Conservation (phyloP, 257 asterid genomes). For the Eustoma russellianum region DNA sequence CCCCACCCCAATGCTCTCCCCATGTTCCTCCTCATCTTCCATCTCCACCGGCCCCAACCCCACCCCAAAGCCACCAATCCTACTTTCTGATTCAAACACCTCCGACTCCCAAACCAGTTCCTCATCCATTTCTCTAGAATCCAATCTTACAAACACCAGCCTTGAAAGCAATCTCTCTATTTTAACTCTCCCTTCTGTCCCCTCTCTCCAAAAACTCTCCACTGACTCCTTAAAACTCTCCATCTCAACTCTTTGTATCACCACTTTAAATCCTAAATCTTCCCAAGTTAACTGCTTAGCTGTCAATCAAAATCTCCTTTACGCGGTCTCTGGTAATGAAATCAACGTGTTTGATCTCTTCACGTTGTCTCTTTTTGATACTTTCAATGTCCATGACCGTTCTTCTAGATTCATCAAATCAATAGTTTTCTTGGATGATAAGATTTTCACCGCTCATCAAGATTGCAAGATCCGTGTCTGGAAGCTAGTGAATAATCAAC, state of each 20-base stretch:
- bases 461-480: conserved; percentile 70
- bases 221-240: conserved; percentile 24
- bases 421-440: conserved; percentile 33
- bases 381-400: conserved; percentile 21
- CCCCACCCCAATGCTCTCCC: no score
- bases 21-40: conserved; percentile 37
- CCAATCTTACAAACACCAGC: conserved; percentile 26
- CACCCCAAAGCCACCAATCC: conserved; percentile 7
- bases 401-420: conserved; percentile 56
- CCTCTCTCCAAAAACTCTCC: conserved; percentile 57
- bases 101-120: conserved; percentile 21
- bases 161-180: conserved; percentile 61
- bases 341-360: conserved; percentile 37
- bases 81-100: conserved; percentile 28
- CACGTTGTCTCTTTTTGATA: conserved; percentile 27
- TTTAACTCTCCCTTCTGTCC: conserved; percentile 68
- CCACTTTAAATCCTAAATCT: conserved; percentile 24
- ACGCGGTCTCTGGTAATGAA: conserved; percentile 53
- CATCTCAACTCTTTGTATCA: conserved; percentile 20
- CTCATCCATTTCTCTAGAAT: conserved; percentile 30
- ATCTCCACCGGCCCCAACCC: conserved; percentile 19
- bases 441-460: conserved; percentile 70
- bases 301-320: conserved; percentile 49
- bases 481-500: conserved; percentile 26
- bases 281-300: conserved; percentile 36